Evolutionary conservation across 306 rosid genomes (phyloP).

Genomic region (Vigna mungo): DNA sequence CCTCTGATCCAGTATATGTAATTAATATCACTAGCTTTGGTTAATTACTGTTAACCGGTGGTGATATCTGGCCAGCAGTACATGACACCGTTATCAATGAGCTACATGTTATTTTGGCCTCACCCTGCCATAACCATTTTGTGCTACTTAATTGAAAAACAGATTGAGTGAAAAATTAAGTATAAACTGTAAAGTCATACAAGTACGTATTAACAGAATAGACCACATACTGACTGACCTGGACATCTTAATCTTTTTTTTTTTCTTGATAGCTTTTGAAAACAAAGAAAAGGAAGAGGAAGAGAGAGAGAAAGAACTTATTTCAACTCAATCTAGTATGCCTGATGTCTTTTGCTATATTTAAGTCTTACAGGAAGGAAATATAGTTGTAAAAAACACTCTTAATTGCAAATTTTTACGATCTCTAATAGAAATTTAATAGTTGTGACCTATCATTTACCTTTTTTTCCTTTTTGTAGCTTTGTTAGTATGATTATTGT

Average conservation of each 20-base stretch:
- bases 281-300: background rate
- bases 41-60: constrained; percentile 17
- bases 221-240: constrained; percentile 5
- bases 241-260: background rate
- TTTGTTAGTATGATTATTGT: constrained; percentile 38
- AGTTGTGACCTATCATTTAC: constrained; percentile 44
- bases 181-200: background rate
- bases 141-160: constrained; percentile 28
- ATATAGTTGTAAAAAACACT: constrained; percentile 21
- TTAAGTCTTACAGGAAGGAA: constrained; percentile 47
- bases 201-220: constrained; percentile 11
- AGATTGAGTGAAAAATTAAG: constrained; percentile 24
- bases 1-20: constrained; percentile 32
- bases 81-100: constrained; percentile 21
- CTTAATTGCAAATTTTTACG: too few species aligned
- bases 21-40: background rate
- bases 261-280: too few species aligned
- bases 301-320: background rate
- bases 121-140: too few species aligned
- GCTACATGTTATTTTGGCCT: too few species aligned
- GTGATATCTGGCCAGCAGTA: constrained; percentile 14
- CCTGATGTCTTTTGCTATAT: constrained; percentile 42
- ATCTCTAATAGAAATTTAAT: constrained; percentile 22
- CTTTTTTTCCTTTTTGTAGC: constrained; percentile 43
- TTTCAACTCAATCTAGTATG: constrained; percentile 36